Base-by-base conservation (phyloP, 2,329 filamentous ascomycete genomes). In the Aspergillus sclerotialis region DNA sequence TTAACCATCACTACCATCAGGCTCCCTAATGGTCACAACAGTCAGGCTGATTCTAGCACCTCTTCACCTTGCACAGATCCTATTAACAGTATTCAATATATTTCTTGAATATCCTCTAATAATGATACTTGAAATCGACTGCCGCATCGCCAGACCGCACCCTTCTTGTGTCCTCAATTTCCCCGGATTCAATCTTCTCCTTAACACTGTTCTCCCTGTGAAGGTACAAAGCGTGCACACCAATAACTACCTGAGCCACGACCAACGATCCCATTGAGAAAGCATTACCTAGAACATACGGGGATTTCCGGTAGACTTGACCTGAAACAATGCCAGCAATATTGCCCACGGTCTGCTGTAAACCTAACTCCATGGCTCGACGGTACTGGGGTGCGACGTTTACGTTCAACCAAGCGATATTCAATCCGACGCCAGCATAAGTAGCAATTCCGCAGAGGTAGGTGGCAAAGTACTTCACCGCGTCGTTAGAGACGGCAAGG, bases 381-480 rank as follows among this genome's bases (percentile, higher is more conserved):
- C 68, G 62, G 47, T 69, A 70, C 28, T 73, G 68, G 2, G 62
- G 64, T 4, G 67, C 64, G 2, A 65, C 54, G 21, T 70, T 72
- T 28, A 67, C 68, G 13, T 67, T 68, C 4, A 72, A 46, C 69
- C 69, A 72, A 23, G 64, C 67, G 1, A 64, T 38, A 36, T 63
- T 69, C 21, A 65, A 49, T 1, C 73, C 73, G 0, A 68, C 61
- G 1, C 64, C 64, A 6, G 60, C 66, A 38, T 73, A 74, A 2
- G 69, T 63, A 1, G 67, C 64, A 5, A 69, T 54, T 2, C 66
- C 68, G 30, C 63, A 65, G 9, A 75, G 52, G 47, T 68, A 74
- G 1, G 65, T 69, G 3, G 63, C 68, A 36, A 73, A 69, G 52
- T 68, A 74, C 35, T 67, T 61, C 30, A 72, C 64, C 0, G 67